A percentile compares a stretch with the other conserved stretches of the same genome.
Evolutionary conservation across 306 rosid species (phyloP).

Genomic region (Prunus dulcis): DNA sequence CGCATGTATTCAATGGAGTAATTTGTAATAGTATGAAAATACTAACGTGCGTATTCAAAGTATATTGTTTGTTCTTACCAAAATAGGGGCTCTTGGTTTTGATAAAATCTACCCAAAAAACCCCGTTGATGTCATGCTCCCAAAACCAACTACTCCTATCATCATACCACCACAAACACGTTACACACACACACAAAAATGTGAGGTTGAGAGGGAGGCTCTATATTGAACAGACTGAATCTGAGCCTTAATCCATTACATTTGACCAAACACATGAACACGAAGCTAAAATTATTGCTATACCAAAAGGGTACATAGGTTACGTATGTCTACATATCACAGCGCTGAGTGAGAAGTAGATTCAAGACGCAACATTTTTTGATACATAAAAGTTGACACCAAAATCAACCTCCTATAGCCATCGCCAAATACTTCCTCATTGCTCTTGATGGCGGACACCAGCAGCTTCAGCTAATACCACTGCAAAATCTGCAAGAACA

Average conservation of each 20-base stretch:
- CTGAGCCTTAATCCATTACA: neutral
- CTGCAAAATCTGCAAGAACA: slow-evolving; percentile 3
- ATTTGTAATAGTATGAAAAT: too few relatives aligned
- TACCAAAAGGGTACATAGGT: neutral
- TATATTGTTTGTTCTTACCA: neutral
- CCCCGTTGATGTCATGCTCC: neutral
- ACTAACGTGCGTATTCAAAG: neutral
- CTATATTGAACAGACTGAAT: neutral
- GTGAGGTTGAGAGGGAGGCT: neutral
- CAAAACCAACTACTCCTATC: neutral
- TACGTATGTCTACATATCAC: neutral
- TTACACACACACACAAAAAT: neutral
- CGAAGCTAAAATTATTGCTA: neutral
- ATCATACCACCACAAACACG: neutral
- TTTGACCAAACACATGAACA: neutral
- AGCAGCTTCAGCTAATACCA: neutral
- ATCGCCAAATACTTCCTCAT: neutral
- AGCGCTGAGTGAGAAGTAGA: neutral
- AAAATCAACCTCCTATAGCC: neutral
- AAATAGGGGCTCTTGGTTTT: neutral
- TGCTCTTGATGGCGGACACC: neutral
- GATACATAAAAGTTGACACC: neutral
- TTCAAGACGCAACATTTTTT: neutral
- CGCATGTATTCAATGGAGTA: too few relatives aligned
- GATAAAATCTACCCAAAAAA: too few relatives aligned